Conservation (phyloP, 345 rosid genomes). For the Iberis pinnata region DNA sequence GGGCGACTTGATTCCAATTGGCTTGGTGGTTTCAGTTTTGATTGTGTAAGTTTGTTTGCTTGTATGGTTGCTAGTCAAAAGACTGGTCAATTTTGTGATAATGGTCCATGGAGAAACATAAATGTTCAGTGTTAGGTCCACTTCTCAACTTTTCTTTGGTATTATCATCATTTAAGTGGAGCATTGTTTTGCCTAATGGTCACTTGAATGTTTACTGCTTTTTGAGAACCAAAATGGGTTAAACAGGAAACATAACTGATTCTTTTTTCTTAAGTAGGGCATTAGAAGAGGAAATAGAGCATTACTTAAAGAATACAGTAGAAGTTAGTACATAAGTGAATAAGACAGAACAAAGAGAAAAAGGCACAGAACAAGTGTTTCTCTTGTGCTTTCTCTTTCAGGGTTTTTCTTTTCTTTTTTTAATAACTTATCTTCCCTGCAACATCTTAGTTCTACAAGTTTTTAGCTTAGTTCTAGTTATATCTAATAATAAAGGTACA, state of each 20-base stretch:
- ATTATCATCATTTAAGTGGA: slow-evolving; percentile 27
- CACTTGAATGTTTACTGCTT: slow-evolving; percentile 8
- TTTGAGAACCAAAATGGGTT: slow-evolving; percentile 8
- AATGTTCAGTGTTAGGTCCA: slow-evolving; percentile 22
- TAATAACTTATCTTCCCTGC: slow-evolving; percentile 13
- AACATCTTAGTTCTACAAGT: slow-evolving; percentile 27
- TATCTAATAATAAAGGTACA: slow-evolving; percentile 23
- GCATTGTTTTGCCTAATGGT: slow-evolving; percentile 28
- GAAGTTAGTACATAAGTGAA: slow-evolving; percentile 22
- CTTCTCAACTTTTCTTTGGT: slow-evolving; percentile 16
- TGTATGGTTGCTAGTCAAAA: slow-evolving; percentile 27
- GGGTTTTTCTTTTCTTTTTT: slow-evolving; percentile 18
- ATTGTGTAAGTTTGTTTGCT: slow-evolving; percentile 23
- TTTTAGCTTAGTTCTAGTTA: slow-evolving; percentile 23
- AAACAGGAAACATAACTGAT: slow-evolving; percentile 11
- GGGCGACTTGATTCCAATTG: slow-evolving; percentile 28
- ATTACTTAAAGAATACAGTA: slow-evolving; percentile 19
- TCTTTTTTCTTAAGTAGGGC: background rate
- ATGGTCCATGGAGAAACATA: slow-evolving; percentile 10
- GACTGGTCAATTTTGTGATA: slow-evolving; percentile 14
- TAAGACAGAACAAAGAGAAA: slow-evolving; percentile 21
- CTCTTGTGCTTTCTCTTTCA: slow-evolving; percentile 28
- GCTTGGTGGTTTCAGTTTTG: slow-evolving; percentile 23
- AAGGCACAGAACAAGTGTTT: slow-evolving; percentile 21
- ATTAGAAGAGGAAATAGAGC: slow-evolving; percentile 20